Conservation (phyloP, 306 rosid genomes). For the Glycine latifolia region DNA sequence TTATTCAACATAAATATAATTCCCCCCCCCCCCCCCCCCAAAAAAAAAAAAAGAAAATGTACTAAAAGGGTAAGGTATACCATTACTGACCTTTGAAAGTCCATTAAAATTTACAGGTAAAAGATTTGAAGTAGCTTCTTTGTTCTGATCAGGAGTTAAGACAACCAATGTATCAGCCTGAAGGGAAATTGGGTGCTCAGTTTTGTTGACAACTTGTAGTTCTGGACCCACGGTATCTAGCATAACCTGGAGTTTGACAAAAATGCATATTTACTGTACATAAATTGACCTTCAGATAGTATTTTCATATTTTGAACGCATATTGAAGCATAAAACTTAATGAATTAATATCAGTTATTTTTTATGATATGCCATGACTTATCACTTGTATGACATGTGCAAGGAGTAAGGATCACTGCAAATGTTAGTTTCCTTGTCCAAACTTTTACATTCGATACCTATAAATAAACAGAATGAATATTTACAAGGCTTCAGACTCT, state of each 20-base stretch:
- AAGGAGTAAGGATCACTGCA: background rate
- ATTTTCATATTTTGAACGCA: background rate
- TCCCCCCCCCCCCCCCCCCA: background rate
- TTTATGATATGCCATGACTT: conserved; percentile 20
- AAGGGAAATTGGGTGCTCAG: conserved; percentile 66
- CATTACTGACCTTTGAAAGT: conserved; percentile 68
- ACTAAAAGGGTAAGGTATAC: background rate
- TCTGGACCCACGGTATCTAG: conserved; percentile 89
- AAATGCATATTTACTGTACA: conserved; percentile 7
- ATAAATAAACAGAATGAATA: conserved; percentile 8
- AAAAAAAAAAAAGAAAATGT: background rate
- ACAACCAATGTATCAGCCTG: conserved; percentile 66
- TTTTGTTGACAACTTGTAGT: conserved; percentile 76
- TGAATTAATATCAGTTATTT: background rate
- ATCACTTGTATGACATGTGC: background rate
- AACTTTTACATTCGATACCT: conserved; percentile 11
- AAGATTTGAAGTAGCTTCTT: conserved; percentile 69
- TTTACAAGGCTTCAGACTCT: conserved; percentile 1
- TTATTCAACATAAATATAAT: conserved; percentile 16
- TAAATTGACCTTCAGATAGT: conserved; percentile 7
- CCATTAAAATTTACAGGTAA: conserved; percentile 76
- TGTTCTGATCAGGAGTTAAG: conserved; percentile 74
- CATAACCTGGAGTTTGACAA: conserved; percentile 66
- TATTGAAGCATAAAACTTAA: conserved; percentile 17
- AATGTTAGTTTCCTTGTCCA: background rate